Evolutionary conservation across 2,329 filamentous ascomycete genomes (phyloP).

Genomic region (Teratosphaeria gauchensis): DNA sequence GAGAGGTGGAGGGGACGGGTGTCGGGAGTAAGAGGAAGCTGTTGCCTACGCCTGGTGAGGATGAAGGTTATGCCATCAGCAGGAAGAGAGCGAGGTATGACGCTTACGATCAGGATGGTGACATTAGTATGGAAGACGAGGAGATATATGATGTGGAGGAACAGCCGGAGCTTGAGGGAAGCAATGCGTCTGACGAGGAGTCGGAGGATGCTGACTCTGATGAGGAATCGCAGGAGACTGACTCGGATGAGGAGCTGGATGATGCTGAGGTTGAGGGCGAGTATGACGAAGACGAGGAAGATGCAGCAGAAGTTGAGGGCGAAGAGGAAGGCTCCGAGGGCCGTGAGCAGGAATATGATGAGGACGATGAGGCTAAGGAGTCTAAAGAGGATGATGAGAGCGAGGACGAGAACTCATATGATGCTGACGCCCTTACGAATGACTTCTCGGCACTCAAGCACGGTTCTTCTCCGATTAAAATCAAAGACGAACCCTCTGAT

Average conservation of each 20-base stretch:
- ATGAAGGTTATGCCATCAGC: slow-evolving; percentile 2
- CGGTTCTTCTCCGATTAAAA: neutral
- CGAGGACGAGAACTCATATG: neutral
- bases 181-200: neutral
- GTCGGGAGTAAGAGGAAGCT: slow-evolving; percentile 13
- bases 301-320: neutral
- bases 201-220: neutral
- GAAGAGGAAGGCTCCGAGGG: too few relatives aligned
- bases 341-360: slow-evolving; percentile 1
- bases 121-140: neutral
- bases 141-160: slow-evolving; percentile 5
- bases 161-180: neutral
- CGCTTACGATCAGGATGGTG: slow-evolving; percentile 2
- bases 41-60: slow-evolving; percentile 8
- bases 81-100: slow-evolving; percentile 14
- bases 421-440: neutral
- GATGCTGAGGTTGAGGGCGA: neutral
- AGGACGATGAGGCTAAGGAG: neutral
- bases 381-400: slow-evolving; percentile 1
- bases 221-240: slow-evolving; percentile 1
- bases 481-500: neutral
- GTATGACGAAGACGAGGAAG: neutral
- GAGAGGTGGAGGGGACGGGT: slow-evolving; percentile 2
- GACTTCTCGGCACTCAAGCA: neutral
- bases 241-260: neutral